phyloP scores from a whole-genome alignment of 371 early-diverging fungal species.

The Fennellomyces sp. region DNA sequence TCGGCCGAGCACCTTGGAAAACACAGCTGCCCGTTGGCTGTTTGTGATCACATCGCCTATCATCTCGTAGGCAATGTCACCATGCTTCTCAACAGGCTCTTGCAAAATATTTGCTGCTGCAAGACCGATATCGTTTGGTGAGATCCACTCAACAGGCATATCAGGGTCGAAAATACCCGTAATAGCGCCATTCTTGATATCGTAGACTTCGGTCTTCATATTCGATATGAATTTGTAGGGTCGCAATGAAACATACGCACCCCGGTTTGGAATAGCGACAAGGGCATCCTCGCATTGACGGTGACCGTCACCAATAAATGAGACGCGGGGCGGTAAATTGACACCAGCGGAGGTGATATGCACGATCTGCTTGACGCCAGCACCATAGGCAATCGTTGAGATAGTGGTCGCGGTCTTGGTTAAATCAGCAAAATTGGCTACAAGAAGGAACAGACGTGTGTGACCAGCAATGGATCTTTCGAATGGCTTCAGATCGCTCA shows the following conservation, averaged over 20 bases:
- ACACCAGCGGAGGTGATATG: conserved; percentile 25
- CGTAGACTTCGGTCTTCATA: not conserved
- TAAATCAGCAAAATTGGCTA: not conserved
- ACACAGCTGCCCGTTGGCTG: conserved; percentile 11
- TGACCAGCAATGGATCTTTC: conserved; percentile 26
- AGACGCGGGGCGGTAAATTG: conserved; percentile 19
- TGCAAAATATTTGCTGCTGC: too few relatives aligned
- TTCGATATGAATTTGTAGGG: conserved; percentile 20
- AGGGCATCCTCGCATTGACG: conserved; percentile 25
- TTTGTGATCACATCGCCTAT: not conserved
- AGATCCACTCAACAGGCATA: conserved; percentile 6
- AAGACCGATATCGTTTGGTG: conserved; percentile 15
- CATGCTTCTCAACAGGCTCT: conserved; percentile 18
- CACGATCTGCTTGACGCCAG: conserved; percentile 37
- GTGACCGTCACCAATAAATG: conserved; percentile 23
- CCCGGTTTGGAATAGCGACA: conserved; percentile 24
- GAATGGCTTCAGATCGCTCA: conserved; percentile 15
- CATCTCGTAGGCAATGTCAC: conserved; percentile 17
- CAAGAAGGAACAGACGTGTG: conserved; percentile 27
- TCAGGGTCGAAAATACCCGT: not conserved
- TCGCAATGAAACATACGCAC: conserved; percentile 12
- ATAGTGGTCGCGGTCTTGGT: not conserved
- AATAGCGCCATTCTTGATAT: not conserved
- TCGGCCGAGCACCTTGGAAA: conserved; percentile 11
- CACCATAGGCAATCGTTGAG: conserved; percentile 24